Evolutionary conservation across 2,329 filamentous ascomycete species (phyloP).

Genomic region (Fusarium armeniacum): DNA sequence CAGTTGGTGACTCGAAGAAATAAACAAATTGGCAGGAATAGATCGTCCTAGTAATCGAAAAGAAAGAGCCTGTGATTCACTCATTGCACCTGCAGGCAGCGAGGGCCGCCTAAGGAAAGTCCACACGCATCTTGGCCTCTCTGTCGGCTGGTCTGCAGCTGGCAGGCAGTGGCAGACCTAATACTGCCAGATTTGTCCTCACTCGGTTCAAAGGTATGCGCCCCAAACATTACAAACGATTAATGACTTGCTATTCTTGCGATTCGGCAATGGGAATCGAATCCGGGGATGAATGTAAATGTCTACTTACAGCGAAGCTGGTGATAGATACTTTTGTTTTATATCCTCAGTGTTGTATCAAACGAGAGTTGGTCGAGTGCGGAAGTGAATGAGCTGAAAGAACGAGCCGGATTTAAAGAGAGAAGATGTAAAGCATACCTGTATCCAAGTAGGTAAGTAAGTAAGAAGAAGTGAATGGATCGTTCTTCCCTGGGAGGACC

Average conservation of each 20-base stretch:
- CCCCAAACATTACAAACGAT: background rate
- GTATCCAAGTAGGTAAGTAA: background rate
- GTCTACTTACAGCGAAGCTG: conserved; percentile 20
- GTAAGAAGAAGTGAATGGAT: background rate
- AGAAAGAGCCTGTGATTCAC: conserved; percentile 43
- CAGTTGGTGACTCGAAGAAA: conserved; percentile 27
- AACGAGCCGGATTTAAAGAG: background rate
- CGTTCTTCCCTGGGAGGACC: conserved; percentile 9
- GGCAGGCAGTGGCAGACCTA: conserved; percentile 26
- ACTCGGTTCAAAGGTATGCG: background rate
- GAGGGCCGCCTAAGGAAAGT: conserved; percentile 7
- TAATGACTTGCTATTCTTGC: background rate
- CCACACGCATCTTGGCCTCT: conserved; percentile 4
- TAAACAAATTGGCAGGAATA: conserved; percentile 25
- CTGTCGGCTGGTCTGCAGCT: conserved; percentile 29
- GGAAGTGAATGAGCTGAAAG: conserved; percentile 6
- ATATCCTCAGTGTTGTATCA: conserved; percentile 5
- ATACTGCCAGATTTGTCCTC: conserved; percentile 11
- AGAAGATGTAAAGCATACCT: background rate
- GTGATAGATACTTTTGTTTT: background rate
- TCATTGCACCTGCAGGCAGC: conserved; percentile 29
- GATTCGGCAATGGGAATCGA: background rate
- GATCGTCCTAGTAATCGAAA: conserved; percentile 3
- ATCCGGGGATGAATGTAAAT: background rate
- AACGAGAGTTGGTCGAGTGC: conserved; percentile 15